phyloP scores from a whole-genome alignment of 106 monocot species.

The Hemerocallis citrina region DNA sequence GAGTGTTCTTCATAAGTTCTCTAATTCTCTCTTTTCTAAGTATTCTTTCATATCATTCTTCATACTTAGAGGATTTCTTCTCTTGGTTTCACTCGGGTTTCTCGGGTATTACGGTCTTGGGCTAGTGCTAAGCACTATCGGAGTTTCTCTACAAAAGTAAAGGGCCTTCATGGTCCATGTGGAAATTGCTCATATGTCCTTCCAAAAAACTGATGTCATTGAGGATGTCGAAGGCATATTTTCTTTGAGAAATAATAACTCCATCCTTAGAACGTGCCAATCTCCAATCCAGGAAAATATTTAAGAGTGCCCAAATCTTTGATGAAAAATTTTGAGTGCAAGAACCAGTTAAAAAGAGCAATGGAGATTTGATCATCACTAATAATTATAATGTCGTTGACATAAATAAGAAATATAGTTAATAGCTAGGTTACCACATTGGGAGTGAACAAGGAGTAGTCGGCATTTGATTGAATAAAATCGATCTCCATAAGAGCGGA shows the following conservation, averaged over 20 bases:
- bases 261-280: background rate
- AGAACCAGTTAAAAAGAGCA: background rate
- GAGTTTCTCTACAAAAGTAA: no score
- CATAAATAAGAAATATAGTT: background rate
- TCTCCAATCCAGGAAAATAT: background rate
- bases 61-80: no score
- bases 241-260: background rate
- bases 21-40: no score
- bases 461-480: background rate
- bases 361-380: background rate
- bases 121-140: no score
- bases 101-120: no score
- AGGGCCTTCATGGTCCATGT: background rate
- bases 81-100: no score
- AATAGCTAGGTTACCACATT: background rate
- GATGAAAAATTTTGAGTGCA: background rate
- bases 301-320: background rate
- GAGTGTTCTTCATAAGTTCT: no score
- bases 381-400: background rate
- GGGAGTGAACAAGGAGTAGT: background rate
- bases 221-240: conserved; percentile 1
- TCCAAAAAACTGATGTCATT: background rate
- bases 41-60: no score
- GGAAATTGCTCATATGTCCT: background rate
- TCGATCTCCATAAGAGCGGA: background rate